Percentiles rank a stretch among this genome's conserved stretches.
Evolutionary conservation across 345 rosid genomes (phyloP).

Genomic region (Physaria fendleri): DNA sequence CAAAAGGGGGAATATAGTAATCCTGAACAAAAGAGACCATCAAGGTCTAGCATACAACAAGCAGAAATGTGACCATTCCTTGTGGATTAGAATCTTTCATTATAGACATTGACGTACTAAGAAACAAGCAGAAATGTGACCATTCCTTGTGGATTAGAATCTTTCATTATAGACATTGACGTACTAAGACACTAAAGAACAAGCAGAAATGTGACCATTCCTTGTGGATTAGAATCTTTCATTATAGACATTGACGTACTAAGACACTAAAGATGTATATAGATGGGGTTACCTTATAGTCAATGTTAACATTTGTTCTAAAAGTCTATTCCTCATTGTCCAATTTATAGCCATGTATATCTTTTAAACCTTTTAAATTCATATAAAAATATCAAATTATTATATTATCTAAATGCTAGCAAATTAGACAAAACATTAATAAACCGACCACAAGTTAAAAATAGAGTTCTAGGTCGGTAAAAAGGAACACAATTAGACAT

Average conservation of each 20-base stretch:
- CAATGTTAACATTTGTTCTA: constrained; percentile 6
- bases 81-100: constrained; percentile 11
- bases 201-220: not conserved
- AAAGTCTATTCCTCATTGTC: constrained; percentile 8
- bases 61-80: constrained; percentile 1
- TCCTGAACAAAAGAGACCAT: constrained; percentile 15
- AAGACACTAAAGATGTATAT: not conserved
- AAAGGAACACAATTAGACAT: constrained; percentile 32
- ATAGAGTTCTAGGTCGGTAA: constrained; percentile 27
- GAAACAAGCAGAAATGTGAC: no score
- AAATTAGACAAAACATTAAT: not conserved
- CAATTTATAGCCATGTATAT: constrained; percentile 16
- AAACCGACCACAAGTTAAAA: constrained; percentile 18
- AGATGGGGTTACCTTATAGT: not conserved
- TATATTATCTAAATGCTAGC: not conserved
- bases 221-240: constrained; percentile 8
- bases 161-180: constrained; percentile 9
- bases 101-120: constrained; percentile 5
- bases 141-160: constrained; percentile 5
- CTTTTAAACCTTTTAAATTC: no score
- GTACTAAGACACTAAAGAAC: no score
- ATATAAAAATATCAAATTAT: not conserved
- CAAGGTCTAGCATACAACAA: constrained; percentile 12
- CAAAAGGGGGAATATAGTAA: not conserved
- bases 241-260: constrained; percentile 5